Base-by-base conservation (phyloP, 1,284 basidiomycete species). In the Irpex sp. region DNA sequence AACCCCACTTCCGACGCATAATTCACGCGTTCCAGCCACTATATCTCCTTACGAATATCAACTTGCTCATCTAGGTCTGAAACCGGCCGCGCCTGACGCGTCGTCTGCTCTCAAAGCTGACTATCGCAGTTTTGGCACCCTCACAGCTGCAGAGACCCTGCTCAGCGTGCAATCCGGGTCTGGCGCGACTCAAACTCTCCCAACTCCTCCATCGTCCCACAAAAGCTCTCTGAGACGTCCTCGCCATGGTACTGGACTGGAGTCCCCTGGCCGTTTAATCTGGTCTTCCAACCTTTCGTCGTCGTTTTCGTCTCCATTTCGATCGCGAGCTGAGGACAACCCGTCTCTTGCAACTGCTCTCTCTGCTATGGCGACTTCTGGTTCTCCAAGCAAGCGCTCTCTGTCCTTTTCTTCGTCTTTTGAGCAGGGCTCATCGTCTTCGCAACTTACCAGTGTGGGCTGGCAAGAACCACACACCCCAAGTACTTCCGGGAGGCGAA, bases 111-210 rank as follows among this genome's bases (percentile, higher is more conserved):
- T 56, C 54, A 56, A 36, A 36, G 7, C 54, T 8, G 34, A 26
- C 34, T 37, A 58, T 17, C 61, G 56, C 6, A 34, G 56, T 17
- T 63, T 61, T 44, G 51, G 62, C 40, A 63, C 59, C 6, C 62
- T 63, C 49, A 48, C 58, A 38, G 64, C 64, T 4, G 64, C 64
- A 17, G 62, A 62, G 19, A 63, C 64, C 34, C 62, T 65, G 2
- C 59, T 65, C 3, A 59, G 62, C n/a, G 62, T 65, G 17, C 57
- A 59, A n/a, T 44, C 47, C 11, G 44, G 31, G 31, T 38, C 38
- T 13, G 51, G 59, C 8, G 31, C 59, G 36, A 21, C 54, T 31
- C 17, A 15, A 11, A 26, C 15, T 51, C 57, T 11, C 34, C 48
- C 47, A 37, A 9, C 15, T 49, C 61, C 57, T 19, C 31, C 44